phyloP scores from a whole-genome alignment of 163 green algal species.

The Scenedesmus sp. region DNA sequence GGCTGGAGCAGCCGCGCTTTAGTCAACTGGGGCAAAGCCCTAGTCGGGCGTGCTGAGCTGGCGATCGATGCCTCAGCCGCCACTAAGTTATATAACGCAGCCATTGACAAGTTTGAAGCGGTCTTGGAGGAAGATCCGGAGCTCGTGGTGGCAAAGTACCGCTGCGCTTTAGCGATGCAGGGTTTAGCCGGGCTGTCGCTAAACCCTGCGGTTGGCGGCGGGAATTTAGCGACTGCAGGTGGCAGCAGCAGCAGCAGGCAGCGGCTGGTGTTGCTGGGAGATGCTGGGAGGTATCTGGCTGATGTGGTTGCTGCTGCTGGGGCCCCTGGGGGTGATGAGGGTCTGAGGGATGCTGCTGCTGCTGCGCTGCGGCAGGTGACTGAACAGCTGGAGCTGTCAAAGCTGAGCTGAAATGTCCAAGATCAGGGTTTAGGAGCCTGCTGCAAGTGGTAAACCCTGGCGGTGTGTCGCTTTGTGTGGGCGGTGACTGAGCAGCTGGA shows the following conservation, averaged over 20 bases:
- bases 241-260: slow-evolving; percentile 18
- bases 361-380: slow-evolving; percentile 44
- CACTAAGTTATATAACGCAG: slow-evolving; percentile 51
- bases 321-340: slow-evolving; percentile 48
- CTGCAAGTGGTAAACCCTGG: no score
- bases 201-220: not conserved
- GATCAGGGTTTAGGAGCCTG: not conserved
- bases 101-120: slow-evolving; percentile 59
- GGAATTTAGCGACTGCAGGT: not conserved
- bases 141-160: slow-evolving; percentile 64
- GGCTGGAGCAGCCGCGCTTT: slow-evolving; percentile 75
- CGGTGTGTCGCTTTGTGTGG: no score
- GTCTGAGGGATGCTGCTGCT: slow-evolving; percentile 44
- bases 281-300: slow-evolving; percentile 55
- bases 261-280: slow-evolving; percentile 42
- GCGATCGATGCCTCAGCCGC: slow-evolving; percentile 36
- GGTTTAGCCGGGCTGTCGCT: slow-evolving; percentile 37
- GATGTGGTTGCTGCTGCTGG: slow-evolving; percentile 44
- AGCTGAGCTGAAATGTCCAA: not conserved
- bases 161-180: slow-evolving; percentile 60
- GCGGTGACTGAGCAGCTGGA: not conserved
- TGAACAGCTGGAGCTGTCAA: slow-evolving; percentile 46
- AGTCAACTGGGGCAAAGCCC: slow-evolving; percentile 82
- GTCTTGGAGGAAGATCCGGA: slow-evolving; percentile 56
- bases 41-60: slow-evolving; percentile 79